phyloP scores from a whole-genome alignment of 345 rosid species.

The Durio zibethinus region DNA sequence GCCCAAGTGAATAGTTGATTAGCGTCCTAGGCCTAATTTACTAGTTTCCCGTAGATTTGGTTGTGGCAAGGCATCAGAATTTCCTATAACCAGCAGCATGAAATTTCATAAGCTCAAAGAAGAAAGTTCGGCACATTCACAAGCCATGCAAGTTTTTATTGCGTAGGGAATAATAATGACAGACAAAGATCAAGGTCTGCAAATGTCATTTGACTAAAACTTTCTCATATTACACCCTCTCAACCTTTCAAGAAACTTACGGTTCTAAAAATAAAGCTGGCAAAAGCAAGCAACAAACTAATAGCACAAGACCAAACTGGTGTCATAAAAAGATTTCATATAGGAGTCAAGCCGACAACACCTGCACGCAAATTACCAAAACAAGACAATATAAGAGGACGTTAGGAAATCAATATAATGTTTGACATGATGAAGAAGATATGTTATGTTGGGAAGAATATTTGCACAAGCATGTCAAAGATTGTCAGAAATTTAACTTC shows the following conservation, averaged over 20 bases:
- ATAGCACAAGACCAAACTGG: slow-evolving; percentile 9
- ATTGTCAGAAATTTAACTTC: background rate
- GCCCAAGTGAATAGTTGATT: too few species aligned
- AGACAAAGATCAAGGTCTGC: background rate
- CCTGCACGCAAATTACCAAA: slow-evolving; percentile 37
- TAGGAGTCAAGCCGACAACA: slow-evolving; percentile 73
- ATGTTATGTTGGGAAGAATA: background rate
- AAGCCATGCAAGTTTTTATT: too few species aligned
- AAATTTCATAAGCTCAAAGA: too few species aligned
- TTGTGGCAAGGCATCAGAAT: too few species aligned
- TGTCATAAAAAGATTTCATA: background rate
- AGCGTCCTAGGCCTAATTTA: too few species aligned
- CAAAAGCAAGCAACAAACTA: slow-evolving; percentile 21
- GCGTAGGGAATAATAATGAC: background rate
- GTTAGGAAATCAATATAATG: background rate
- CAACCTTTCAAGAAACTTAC: background rate
- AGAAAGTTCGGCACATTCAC: too few species aligned
- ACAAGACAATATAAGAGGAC: slow-evolving; percentile 1
- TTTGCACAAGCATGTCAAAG: background rate
- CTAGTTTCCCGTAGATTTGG: too few species aligned
- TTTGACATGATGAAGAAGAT: background rate
- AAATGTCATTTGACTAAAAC: background rate
- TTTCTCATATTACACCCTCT: background rate
- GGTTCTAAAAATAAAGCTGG: slow-evolving; percentile 18
- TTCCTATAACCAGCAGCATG: too few species aligned